phyloP scores from a whole-genome alignment of 1,284 basidiomycete species.

The Prillingera fragicola region DNA sequence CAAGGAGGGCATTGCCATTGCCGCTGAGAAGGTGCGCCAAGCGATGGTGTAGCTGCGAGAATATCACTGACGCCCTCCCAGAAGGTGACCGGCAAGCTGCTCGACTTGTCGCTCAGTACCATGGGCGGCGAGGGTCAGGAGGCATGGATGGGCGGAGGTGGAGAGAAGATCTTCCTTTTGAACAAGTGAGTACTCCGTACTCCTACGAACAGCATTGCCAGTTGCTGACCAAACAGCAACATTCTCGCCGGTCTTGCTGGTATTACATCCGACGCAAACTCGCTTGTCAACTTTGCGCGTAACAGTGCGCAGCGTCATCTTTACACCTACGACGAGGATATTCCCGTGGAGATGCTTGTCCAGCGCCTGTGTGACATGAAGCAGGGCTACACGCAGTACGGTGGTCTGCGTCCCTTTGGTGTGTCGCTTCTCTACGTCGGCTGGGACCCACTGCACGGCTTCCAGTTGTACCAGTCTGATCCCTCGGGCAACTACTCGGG shows the following conservation, averaged over 20 bases:
- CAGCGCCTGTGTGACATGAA: constrained; percentile 95
- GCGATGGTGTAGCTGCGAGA: background rate
- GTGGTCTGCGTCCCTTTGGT: constrained; percentile 95
- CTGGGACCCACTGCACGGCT: constrained; percentile 89
- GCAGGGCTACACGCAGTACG: constrained; percentile 97
- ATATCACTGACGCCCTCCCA: constrained; percentile 17
- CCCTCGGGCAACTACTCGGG: constrained; percentile 98
- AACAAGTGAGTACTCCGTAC: constrained; percentile 56
- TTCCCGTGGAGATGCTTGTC: constrained; percentile 92
- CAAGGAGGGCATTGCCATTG: constrained; percentile 93
- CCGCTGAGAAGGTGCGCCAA: constrained; percentile 71
- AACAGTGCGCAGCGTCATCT: constrained; percentile 85
- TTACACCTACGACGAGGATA: constrained; percentile 89
- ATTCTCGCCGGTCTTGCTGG: constrained; percentile 93
- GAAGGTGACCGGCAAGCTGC: constrained; percentile 95
- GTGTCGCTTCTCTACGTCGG: constrained; percentile 95
- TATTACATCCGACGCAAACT: constrained; percentile 95
- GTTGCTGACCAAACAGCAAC: constrained; percentile 59
- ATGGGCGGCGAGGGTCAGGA: constrained; percentile 64
- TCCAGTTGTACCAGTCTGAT: constrained; percentile 98
- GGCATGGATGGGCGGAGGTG: constrained; percentile 67
- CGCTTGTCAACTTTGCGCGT: constrained; percentile 90
- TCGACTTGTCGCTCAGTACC: constrained; percentile 67
- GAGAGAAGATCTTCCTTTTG: constrained; percentile 94
- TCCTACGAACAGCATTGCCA: background rate